phyloP scores from a whole-genome alignment of 2,329 filamentous ascomycete genomes.

The Sporothrix euskadiensis region DNA sequence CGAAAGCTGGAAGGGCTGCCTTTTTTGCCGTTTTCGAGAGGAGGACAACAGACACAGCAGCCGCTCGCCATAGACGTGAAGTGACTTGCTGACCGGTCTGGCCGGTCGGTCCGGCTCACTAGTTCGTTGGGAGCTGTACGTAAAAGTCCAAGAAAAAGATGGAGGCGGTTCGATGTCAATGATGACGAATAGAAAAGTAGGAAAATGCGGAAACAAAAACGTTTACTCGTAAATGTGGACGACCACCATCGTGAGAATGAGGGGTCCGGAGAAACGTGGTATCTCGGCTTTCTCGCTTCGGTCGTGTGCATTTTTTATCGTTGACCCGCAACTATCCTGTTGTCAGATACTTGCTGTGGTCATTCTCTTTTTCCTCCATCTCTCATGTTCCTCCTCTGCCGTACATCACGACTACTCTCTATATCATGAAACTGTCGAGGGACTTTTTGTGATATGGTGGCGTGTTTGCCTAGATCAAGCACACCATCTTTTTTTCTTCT shows the following conservation, averaged over 20 bases:
- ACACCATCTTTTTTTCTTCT: slow-evolving; percentile 14
- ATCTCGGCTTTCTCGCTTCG: slow-evolving; percentile 19
- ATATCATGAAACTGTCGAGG: not conserved
- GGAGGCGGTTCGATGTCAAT: not conserved
- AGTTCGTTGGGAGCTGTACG: not conserved
- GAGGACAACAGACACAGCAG: not conserved
- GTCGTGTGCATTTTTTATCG: not conserved
- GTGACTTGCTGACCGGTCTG: slow-evolving; percentile 15
- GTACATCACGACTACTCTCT: not conserved
- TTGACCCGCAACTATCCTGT: slow-evolving; percentile 9
- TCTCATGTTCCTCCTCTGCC: not conserved
- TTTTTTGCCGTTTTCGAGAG: not conserved
- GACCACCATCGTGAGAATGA: not conserved
- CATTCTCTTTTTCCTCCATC: not conserved
- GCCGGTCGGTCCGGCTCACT: slow-evolving; percentile 15
- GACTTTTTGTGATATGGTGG: not conserved
- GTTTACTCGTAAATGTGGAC: not conserved
- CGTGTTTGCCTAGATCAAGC: slow-evolving; percentile 19
- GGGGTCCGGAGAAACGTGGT: slow-evolving; percentile 1
- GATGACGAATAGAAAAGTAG: not conserved
- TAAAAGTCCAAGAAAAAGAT: not conserved
- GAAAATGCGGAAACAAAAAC: too few species aligned
- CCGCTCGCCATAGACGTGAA: not conserved
- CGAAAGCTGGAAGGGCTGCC: not conserved
- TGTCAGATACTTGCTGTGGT: not conserved